A percentile compares a stretch with the other conserved stretches of the same genome.
Evolutionary conservation across 371 early-diverging fungal genomes (phyloP).

Genomic region (Saksenaea oblongispora): DNA sequence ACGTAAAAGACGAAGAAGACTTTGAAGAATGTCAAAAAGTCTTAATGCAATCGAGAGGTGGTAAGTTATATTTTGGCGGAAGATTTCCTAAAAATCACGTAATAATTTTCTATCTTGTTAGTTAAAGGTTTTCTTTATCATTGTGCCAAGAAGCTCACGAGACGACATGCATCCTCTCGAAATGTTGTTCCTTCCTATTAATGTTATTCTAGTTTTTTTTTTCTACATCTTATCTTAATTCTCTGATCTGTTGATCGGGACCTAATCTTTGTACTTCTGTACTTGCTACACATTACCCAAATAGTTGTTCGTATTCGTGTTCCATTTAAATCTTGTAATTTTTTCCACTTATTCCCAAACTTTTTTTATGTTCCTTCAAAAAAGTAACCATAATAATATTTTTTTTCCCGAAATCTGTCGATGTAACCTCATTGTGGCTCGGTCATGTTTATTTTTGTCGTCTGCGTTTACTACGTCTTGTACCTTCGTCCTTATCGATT

Average conservation of each 20-base stretch:
- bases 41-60: neutral
- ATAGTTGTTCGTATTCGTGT: neutral
- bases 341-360: neutral
- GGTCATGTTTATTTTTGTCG: conserved; percentile 1
- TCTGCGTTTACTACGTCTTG: conserved; percentile 2
- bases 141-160: conserved; percentile 17
- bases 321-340: neutral
- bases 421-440: neutral
- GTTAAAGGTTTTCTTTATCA: conserved; percentile 23
- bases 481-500: neutral
- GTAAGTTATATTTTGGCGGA: neutral
- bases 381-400: conserved; percentile 1
- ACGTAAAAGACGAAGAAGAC: conserved; percentile 18
- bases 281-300: neutral
- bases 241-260: conserved; percentile 1
- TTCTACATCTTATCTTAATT: neutral
- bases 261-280: neutral
- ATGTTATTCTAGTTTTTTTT: neutral
- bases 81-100: neutral
- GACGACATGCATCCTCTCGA: conserved; percentile 9
- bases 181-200: neutral
- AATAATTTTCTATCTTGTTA: neutral
- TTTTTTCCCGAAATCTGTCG: neutral
- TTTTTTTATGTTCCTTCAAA: neutral
- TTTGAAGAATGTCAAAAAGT: conserved; percentile 7